Evolutionary conservation across 1,139 yeast species (phyloP).

Genomic region (Scheffersomyces insectosa): DNA sequence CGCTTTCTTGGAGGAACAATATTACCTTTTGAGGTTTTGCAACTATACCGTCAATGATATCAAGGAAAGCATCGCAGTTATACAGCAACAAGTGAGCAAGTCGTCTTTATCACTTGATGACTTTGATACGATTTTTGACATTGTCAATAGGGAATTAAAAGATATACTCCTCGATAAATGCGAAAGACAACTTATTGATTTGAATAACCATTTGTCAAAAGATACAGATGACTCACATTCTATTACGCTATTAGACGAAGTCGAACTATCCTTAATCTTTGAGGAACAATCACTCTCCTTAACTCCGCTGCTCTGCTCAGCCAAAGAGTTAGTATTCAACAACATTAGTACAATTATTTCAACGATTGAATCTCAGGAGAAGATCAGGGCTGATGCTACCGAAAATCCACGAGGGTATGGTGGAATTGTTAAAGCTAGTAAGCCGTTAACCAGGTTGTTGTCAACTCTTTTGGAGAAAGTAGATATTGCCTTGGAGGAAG

Average conservation of each 20-base stretch:
- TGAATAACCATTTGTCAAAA: background rate
- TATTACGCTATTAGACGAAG: too few species aligned
- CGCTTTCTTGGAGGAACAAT: conserved; percentile 15
- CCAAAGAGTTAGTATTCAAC: too few species aligned
- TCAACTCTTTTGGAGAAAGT: conserved; percentile 15
- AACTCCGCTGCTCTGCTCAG: too few species aligned
- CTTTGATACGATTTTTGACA: conserved; percentile 36
- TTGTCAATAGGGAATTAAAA: conserved; percentile 42
- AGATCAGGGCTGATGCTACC: too few species aligned
- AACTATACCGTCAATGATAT: conserved; percentile 24
- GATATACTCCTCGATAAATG: conserved; percentile 38
- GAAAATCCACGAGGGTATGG: too few species aligned
- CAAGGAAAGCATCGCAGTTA: conserved; percentile 18
- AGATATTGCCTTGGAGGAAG: conserved; percentile 22
- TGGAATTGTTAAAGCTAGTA: too few species aligned
- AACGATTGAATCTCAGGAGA: conserved; percentile 9
- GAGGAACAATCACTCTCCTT: too few species aligned
- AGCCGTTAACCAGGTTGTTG: too few species aligned
- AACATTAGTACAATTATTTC: conserved; percentile 1
- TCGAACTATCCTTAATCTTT: too few species aligned
- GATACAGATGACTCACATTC: too few species aligned
- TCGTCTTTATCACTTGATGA: conserved; percentile 37
- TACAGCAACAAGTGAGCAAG: conserved; percentile 46
- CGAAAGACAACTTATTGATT: conserved; percentile 1
- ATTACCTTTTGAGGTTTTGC: conserved; percentile 25